Percentiles rank a stretch among this genome's conserved stretches.
These are phyloP conservation scores for Coemansia sp. DNA, from an alignment of 192 early-diverging fungal species.

Conservation along the genomic window DNA sequence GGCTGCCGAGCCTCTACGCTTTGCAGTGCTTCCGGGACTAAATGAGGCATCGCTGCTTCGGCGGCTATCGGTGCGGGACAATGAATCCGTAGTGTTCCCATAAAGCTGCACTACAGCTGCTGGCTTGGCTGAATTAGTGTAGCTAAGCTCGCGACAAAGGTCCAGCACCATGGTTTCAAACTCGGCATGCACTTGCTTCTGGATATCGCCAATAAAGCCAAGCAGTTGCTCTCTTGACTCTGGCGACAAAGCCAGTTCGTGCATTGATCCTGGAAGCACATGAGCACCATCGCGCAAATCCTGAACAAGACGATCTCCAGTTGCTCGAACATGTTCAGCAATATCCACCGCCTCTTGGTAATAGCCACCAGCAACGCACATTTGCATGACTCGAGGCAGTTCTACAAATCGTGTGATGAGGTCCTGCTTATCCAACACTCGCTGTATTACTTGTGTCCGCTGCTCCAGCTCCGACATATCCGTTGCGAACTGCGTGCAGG, in stretches of 20 bases:
- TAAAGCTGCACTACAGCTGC: background rate
- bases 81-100: background rate
- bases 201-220: slow-evolving; percentile 28
- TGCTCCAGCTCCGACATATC: slow-evolving; percentile 35
- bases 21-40: background rate
- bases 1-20: slow-evolving; percentile 1
- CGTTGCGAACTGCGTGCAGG: slow-evolving; percentile 24
- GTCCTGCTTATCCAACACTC: slow-evolving; percentile 49
- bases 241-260: slow-evolving; percentile 2
- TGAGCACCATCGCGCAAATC: slow-evolving; percentile 40
- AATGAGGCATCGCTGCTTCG: background rate
- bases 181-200: slow-evolving; percentile 43
- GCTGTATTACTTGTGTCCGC: slow-evolving; percentile 34
- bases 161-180: slow-evolving; percentile 44
- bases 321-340: slow-evolving; percentile 41
- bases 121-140: slow-evolving; percentile 6
- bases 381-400: slow-evolving; percentile 52
- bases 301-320: slow-evolving; percentile 34
- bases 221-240: slow-evolving; percentile 20
- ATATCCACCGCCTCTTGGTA: slow-evolving; percentile 51
- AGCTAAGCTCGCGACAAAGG: slow-evolving; percentile 39
- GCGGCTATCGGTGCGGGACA: background rate
- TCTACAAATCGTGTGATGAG: slow-evolving; percentile 43
- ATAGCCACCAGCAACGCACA: slow-evolving; percentile 51
- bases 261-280: slow-evolving; percentile 25